Percentiles rank a stretch among this genome's conserved stretches.
Evolutionary conservation across 768 basidiomycete species (phyloP).

Genomic region (Tephrocybe sp.): DNA sequence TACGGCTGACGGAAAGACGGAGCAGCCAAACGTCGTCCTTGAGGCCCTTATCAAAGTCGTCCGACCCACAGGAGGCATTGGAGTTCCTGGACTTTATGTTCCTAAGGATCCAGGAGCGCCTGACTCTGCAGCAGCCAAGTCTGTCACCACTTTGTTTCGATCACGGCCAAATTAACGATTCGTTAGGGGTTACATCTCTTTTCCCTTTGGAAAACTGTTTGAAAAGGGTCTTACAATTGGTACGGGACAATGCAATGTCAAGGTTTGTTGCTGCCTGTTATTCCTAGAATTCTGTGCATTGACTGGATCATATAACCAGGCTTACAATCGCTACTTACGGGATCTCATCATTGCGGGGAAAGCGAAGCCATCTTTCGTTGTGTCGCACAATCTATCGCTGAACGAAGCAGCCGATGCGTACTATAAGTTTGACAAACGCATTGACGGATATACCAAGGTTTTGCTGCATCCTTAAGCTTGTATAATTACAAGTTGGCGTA

Average conservation of each 20-base stretch:
- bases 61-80: constrained; percentile 53
- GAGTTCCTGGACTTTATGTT: constrained; percentile 55
- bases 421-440: constrained; percentile 49
- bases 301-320: constrained; percentile 20
- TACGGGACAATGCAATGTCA: constrained; percentile 56
- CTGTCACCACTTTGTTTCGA: constrained; percentile 11
- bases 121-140: constrained; percentile 48
- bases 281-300: background rate
- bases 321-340: constrained; percentile 51
- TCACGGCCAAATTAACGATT: background rate
- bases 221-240: constrained; percentile 54
- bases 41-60: constrained; percentile 50
- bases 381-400: constrained; percentile 49
- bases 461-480: constrained; percentile 38
- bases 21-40: constrained; percentile 53
- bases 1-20: constrained; percentile 49
- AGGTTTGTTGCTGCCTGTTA: constrained; percentile 26
- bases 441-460: constrained; percentile 54
- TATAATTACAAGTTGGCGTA: too few relatives aligned
- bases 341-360: constrained; percentile 52
- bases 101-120: constrained; percentile 56
- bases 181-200: constrained; percentile 44
- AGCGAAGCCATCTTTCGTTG: constrained; percentile 53
- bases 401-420: constrained; percentile 49
- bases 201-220: constrained; percentile 52